Conservation (phyloP, 306 rosid genomes). For the Sechiopsis laciniata region DNA sequence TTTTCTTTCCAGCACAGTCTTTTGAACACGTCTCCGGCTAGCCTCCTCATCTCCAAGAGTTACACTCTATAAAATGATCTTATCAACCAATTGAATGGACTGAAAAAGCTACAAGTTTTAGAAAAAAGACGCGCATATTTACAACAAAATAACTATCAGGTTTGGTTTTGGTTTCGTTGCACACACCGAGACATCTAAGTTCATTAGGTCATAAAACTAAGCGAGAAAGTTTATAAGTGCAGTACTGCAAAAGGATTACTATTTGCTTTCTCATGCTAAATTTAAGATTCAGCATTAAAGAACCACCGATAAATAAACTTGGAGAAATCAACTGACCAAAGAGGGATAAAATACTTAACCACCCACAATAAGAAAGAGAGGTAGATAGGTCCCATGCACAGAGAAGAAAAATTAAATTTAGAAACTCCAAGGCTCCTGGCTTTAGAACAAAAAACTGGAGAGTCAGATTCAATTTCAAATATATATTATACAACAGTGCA, state of each 20-base stretch:
- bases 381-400: neutral
- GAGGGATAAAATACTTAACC: neutral
- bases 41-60: constrained; percentile 98
- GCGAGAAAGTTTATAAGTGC: neutral
- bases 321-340: neutral
- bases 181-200: neutral
- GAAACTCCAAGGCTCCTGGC: neutral
- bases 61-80: constrained; percentile 59
- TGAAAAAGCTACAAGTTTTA: constrained; percentile 21
- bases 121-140: neutral
- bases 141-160: neutral
- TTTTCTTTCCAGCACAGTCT: constrained; percentile 93
- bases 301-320: neutral
- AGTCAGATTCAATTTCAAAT: neutral
- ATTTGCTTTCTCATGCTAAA: neutral
- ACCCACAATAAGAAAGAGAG: neutral
- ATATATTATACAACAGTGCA: neutral
- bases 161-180: neutral
- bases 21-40: constrained; percentile 82
- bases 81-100: constrained; percentile 26
- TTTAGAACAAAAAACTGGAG: neutral
- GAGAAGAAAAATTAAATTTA: too few species aligned
- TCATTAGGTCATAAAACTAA: neutral
- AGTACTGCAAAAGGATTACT: neutral
- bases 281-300: neutral